Evolutionary conservation across 129 eudicot species (phyloP).

Genomic region (Tagetes patula): DNA sequence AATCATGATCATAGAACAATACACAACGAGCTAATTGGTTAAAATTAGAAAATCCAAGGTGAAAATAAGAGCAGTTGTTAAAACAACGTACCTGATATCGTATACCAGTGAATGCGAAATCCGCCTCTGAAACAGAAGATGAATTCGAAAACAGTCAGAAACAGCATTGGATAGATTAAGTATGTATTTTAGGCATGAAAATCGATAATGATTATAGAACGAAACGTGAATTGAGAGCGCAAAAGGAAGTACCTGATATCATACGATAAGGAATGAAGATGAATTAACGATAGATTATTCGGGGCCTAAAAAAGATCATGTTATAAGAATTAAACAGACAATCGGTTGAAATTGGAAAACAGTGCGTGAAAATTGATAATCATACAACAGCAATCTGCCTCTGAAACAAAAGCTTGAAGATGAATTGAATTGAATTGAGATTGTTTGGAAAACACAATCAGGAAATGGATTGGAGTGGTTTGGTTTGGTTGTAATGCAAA

Average conservation of each 20-base stretch:
- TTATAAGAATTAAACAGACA: background rate
- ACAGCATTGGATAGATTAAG: background rate
- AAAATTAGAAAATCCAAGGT: conserved; percentile 12
- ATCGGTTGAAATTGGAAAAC: conserved; percentile 10
- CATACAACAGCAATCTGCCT: background rate
- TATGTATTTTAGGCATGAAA: background rate
- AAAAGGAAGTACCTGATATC: conserved; percentile 19
- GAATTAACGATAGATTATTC: background rate
- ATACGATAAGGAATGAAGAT: background rate
- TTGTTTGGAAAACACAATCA: background rate
- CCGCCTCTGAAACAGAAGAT: conserved; percentile 9
- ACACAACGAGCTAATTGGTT: background rate
- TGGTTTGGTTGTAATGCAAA: background rate
- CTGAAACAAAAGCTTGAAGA: too few relatives aligned
- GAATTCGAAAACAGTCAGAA: background rate
- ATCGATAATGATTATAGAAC: conserved; percentile 16
- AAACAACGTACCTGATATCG: conserved; percentile 20
- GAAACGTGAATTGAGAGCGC: background rate
- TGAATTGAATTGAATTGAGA: background rate
- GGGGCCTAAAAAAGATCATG: background rate
- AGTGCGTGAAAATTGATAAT: conserved; percentile 28
- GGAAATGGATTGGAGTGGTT: background rate
- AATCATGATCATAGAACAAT: background rate
- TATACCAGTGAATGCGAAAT: conserved; percentile 2
- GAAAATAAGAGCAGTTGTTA: background rate